phyloP scores from a whole-genome alignment of 768 basidiomycete species.

The Naganishia friedmannii region DNA sequence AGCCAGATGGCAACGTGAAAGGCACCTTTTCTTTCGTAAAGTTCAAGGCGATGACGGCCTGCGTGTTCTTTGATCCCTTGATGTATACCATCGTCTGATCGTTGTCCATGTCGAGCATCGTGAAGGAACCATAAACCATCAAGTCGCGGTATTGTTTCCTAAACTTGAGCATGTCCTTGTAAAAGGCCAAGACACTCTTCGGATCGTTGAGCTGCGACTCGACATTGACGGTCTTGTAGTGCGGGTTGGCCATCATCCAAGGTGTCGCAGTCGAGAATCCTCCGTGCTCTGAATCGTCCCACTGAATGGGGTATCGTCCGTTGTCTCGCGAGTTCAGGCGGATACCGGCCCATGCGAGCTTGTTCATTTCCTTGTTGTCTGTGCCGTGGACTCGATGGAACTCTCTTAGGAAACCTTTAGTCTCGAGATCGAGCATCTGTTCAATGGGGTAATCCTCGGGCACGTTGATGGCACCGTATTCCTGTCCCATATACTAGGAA shows the following conservation, averaged over 20 bases:
- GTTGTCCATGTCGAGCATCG: constrained; percentile 56
- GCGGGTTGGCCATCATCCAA: constrained; percentile 74
- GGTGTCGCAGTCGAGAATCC: constrained; percentile 66
- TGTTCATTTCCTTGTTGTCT: constrained; percentile 30
- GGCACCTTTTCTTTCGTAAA: constrained; percentile 35
- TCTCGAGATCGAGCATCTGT: constrained; percentile 56
- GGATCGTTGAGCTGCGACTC: constrained; percentile 57
- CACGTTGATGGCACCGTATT: constrained; percentile 61
- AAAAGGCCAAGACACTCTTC: constrained; percentile 63
- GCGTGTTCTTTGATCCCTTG: constrained; percentile 31
- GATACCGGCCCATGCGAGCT: constrained; percentile 35
- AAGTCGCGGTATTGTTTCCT: constrained; percentile 61
- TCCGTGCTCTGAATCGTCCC: constrained; percentile 60
- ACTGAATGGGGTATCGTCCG: constrained; percentile 56
- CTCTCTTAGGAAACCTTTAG: constrained; percentile 55
- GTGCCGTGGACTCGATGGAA: constrained; percentile 55
- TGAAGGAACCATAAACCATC: constrained; percentile 64
- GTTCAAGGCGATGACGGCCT: constrained; percentile 49
- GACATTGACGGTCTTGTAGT: constrained; percentile 64
- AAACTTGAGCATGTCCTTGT: constrained; percentile 59
- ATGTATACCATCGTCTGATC: constrained; percentile 61
- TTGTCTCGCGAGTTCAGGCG: constrained; percentile 68
- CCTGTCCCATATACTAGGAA: constrained; percentile 63
- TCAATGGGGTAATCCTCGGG: constrained; percentile 62
- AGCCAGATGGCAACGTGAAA: constrained; percentile 10